phyloP scores from a whole-genome alignment of 306 rosid genomes.

The Luffa acutangula region DNA sequence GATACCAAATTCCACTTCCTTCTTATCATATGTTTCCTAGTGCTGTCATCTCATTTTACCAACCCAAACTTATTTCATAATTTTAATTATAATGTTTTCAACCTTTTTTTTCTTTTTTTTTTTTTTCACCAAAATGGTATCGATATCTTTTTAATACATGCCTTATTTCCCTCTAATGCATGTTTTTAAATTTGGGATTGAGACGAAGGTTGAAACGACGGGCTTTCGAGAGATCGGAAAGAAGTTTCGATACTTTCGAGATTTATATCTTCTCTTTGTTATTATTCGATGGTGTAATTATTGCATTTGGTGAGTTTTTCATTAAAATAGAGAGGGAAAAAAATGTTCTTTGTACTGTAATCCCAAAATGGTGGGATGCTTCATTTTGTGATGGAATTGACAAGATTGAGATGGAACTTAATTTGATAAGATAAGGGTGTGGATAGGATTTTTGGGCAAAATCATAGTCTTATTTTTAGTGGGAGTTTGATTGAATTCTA shows the following conservation, averaged over 20 bases:
- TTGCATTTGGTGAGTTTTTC: neutral
- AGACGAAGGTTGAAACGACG: neutral
- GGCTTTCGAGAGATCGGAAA: neutral
- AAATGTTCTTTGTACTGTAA: neutral
- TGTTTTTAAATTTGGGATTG: neutral
- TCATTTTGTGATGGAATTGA: neutral
- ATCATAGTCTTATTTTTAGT: neutral
- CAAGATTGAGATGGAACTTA: neutral
- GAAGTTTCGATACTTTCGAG: neutral
- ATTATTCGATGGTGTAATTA: neutral
- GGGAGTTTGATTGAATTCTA: neutral
- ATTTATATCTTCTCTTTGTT: neutral
- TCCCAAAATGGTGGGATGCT: neutral
- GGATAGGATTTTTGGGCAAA: neutral
- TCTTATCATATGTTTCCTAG: neutral
- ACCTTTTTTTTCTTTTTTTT: neutral
- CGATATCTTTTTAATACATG: neutral
- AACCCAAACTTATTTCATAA: neutral
- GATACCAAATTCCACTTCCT: slow-evolving; percentile 7
- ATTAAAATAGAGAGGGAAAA: neutral
- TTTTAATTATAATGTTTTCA: neutral
- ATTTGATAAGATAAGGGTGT: slow-evolving; percentile 4
- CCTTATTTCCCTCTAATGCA: neutral
- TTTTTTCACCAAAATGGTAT: neutral
- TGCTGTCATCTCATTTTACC: slow-evolving; percentile 6